Conservation (phyloP, 257 asterid genomes). For the Galeopsis tetrahit region DNA sequence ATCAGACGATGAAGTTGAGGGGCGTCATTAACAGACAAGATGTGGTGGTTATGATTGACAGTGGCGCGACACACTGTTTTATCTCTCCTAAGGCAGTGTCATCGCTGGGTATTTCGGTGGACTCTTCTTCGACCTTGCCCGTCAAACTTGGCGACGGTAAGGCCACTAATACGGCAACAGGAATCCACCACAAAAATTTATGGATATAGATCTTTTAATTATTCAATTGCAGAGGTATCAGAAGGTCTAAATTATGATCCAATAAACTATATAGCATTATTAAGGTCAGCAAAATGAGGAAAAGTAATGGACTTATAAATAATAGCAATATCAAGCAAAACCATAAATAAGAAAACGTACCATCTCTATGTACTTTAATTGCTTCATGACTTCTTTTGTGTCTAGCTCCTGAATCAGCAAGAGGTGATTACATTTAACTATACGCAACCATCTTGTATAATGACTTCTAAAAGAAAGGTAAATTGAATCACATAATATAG, state of each 20-base stretch:
- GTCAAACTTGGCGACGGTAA: no score
- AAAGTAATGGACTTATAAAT: neutral
- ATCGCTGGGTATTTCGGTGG: no score
- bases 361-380: slow-evolving; percentile 79
- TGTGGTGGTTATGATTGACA: no score
- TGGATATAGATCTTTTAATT: no score
- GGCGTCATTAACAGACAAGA: no score
- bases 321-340: neutral
- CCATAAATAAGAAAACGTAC: slow-evolving; percentile 42
- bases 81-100: no score
- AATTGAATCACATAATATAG: neutral
- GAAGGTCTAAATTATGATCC: neutral
- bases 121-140: no score
- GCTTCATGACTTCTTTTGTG: slow-evolving; percentile 82
- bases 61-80: no score
- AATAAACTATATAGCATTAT: neutral
- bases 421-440: slow-evolving; percentile 18
- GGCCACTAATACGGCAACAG: no score
- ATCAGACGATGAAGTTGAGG: no score
- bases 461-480: slow-evolving; percentile 2
- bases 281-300: neutral
- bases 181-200: no score
- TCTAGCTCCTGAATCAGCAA: slow-evolving; percentile 73
- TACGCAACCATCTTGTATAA: neutral
- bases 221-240: neutral